Conservation (phyloP, 2,329 filamentous ascomycete species). For the Ophiostoma sp. region DNA sequence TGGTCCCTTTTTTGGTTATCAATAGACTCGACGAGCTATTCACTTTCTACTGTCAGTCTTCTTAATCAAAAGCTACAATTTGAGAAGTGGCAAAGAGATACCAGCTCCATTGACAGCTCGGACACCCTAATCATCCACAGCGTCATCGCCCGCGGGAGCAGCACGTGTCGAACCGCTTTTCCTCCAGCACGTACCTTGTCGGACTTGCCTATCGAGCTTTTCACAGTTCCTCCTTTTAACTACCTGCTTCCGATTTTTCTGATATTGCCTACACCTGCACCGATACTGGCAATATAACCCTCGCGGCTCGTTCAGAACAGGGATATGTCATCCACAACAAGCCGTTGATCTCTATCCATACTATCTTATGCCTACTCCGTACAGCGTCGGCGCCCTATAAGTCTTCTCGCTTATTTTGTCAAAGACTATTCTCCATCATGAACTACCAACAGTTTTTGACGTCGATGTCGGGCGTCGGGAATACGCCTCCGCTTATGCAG, state of each 20-base stretch:
- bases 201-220: background rate
- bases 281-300: background rate
- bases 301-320: conserved; percentile 8
- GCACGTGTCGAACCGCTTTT: background rate
- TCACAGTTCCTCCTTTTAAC: background rate
- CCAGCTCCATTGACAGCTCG: background rate
- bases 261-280: background rate
- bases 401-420: background rate
- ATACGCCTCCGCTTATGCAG: conserved; percentile 4
- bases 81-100: background rate
- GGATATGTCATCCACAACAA: background rate
- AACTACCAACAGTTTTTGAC: conserved; percentile 14
- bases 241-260: background rate
- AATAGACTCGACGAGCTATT: background rate
- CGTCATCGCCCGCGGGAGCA: background rate
- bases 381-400: background rate
- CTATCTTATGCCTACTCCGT: background rate
- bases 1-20: background rate
- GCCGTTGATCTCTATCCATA: background rate
- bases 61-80: background rate
- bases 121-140: background rate
- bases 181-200: background rate
- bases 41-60: background rate
- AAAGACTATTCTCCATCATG: background rate
- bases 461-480: conserved; percentile 17